phyloP scores from a whole-genome alignment of 331 rosid species.

The Spiraea crenata region DNA sequence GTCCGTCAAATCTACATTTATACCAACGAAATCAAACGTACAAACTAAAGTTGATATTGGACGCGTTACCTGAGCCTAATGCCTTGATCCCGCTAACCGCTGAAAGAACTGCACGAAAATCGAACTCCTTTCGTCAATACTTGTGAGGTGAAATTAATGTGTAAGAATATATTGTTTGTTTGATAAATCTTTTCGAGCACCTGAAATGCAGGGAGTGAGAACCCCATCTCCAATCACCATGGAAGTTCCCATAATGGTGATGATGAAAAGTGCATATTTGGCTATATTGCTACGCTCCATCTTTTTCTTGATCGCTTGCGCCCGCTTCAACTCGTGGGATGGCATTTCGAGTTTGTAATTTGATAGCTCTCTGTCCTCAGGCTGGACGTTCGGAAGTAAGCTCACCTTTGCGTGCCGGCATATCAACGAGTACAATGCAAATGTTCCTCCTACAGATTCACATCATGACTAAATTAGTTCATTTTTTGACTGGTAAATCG shows the following conservation, averaged over 20 bases:
- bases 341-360: conserved; percentile 55
- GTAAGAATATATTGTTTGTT: too few relatives aligned
- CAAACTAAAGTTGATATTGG: too few relatives aligned
- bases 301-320: conserved; percentile 37
- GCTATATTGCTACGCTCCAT: conserved; percentile 46
- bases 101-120: conserved; percentile 52
- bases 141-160: too few relatives aligned
- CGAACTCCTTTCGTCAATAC: not conserved
- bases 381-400: conserved; percentile 65
- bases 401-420: conserved; percentile 58
- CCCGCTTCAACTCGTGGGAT: conserved; percentile 39
- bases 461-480: not conserved
- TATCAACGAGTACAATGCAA: conserved; percentile 67
- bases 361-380: conserved; percentile 75
- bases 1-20: too few relatives aligned
- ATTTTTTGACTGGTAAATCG: too few relatives aligned
- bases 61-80: conserved; percentile 40
- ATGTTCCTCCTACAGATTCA: conserved; percentile 49
- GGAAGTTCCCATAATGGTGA: conserved; percentile 64
- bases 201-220: conserved; percentile 90
- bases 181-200: conserved; percentile 9
- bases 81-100: conserved; percentile 63
- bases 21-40: too few relatives aligned
- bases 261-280: conserved; percentile 35
- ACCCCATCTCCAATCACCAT: conserved; percentile 88